phyloP scores from a whole-genome alignment of 495 filamentous ascomycete species.

The Lasiosphaeria hispida region DNA sequence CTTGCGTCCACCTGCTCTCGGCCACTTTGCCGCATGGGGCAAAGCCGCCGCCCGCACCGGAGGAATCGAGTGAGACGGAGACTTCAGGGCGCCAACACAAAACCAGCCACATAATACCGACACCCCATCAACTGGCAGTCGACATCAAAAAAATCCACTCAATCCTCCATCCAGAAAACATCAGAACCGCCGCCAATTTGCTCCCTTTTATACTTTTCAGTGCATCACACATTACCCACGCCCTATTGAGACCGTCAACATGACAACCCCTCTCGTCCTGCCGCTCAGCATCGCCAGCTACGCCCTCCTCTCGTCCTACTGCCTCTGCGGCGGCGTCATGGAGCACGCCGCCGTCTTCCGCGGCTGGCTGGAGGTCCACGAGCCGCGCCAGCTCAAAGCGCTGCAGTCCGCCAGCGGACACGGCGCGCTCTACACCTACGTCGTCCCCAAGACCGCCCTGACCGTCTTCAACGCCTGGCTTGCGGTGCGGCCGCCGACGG shows the following conservation, averaged over 20 bases:
- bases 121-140: no score
- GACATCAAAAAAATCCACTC: no score
- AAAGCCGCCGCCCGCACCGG: no score
- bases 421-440: constrained; percentile 5
- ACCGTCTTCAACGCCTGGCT: constrained; percentile 8
- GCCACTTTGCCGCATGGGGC: no score
- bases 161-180: no score
- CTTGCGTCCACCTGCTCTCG: no score
- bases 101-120: no score
- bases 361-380: constrained; percentile 5
- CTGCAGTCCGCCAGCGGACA: neutral
- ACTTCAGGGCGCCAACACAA: no score
- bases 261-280: constrained; percentile 1
- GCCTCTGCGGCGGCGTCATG: constrained; percentile 5
- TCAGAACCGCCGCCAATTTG: no score
- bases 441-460: constrained; percentile 3
- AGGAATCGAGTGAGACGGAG: no score
- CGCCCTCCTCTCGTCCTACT: neutral
- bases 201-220: no score
- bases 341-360: constrained; percentile 5
- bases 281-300: constrained; percentile 6
- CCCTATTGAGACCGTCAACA: constrained; percentile 4
- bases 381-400: constrained; percentile 9
- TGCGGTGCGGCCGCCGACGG: neutral
- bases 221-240: no score